Base-by-base conservation (phyloP, 2,329 filamentous ascomycete species). In the Epichloe scottii region DNA sequence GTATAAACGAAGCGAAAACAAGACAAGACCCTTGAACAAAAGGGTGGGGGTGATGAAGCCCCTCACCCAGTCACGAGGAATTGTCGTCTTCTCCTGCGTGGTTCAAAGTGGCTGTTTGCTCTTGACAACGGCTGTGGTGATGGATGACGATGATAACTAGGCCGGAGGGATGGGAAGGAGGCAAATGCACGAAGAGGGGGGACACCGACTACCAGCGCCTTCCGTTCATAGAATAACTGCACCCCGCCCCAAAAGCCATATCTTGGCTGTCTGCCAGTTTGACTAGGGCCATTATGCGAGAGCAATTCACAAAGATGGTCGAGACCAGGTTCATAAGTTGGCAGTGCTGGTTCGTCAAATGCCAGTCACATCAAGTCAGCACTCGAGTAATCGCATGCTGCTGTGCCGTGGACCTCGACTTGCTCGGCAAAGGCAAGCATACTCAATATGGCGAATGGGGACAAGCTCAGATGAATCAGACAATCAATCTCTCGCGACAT, bases 241-340 rank as follows among this genome's bases (percentile, higher is more conserved):
- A 49, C 26, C 23, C 47, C 47, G 34, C 26, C 39, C n/a, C 17
- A 34, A 14, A 7, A 35, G 19, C 23, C 23, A 26, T 30, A 40
- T 12, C 17, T 23, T 34, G 43, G 19, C 33, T 37, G 26, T 34
- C 34, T 37, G 30, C 15, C n/a, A 35, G 10, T 46, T 46, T 8
- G 43, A n/a, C 4, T 23, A 35, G 30, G 26, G 15, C 33, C 39
- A 23, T 43, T 10, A n/a, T 35, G 43, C 42, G 43, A 48, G n/a
- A 33, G 21, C 26, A 41, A 51, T 45, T 37, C 21, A 39, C 30
- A 33, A 49, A 40, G 55, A 62, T 59, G 52, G 56, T 63, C 57
- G 50, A 64, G 59, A 63, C 63, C 61, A 57, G 53, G 62, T 63
- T 64, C 55, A 53, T 55, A 26, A 26, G 21, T 34, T 49, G 46